Percentiles rank a stretch among this genome's conserved stretches.
These are phyloP conservation scores for Penicillium argentinense DNA, from an alignment of 495 filamentous ascomycete species.

Conservation along the genomic window DNA sequence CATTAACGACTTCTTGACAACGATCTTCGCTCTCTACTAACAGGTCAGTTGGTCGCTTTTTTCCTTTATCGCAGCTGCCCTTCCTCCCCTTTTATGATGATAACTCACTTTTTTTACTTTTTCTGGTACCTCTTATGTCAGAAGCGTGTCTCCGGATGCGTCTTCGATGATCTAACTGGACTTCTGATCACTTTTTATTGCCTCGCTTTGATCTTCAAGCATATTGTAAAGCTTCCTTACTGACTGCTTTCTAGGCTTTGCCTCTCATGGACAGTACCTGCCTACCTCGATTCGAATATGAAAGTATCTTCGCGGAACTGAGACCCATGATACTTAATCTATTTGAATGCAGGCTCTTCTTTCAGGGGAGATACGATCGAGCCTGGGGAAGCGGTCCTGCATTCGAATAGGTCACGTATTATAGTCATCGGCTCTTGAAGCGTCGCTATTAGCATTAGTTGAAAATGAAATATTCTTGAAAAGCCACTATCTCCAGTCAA, in stretches of 20 bases:
- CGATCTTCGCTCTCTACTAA: constrained; percentile 3
- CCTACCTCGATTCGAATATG: too few species aligned
- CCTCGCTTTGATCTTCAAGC: constrained; percentile 5
- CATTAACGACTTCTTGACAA: not conserved
- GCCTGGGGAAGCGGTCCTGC: too few species aligned
- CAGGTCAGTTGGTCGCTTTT: constrained; percentile 30
- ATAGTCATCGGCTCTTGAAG: too few species aligned
- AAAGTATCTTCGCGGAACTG: too few species aligned
- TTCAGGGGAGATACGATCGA: too few species aligned
- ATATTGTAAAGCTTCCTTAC: constrained; percentile 19
- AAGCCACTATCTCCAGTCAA: too few species aligned
- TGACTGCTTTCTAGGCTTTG: constrained; percentile 19
- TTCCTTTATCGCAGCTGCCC: not conserved
- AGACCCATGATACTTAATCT: too few species aligned
- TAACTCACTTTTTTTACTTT: constrained; percentile 44
- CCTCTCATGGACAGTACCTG: too few species aligned
- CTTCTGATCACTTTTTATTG: constrained; percentile 50
- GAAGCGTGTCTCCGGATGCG: constrained; percentile 42
- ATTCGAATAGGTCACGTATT: too few species aligned
- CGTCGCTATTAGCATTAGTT: too few species aligned
- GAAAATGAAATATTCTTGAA: too few species aligned
- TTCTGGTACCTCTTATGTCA: constrained; percentile 70
- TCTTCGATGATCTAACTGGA: constrained; percentile 61
- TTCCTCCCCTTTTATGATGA: constrained; percentile 40
- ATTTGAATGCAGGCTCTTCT: too few species aligned